phyloP scores from a whole-genome alignment of 1,284 basidiomycete species.

The Pseudozyma tsukubaensis region DNA sequence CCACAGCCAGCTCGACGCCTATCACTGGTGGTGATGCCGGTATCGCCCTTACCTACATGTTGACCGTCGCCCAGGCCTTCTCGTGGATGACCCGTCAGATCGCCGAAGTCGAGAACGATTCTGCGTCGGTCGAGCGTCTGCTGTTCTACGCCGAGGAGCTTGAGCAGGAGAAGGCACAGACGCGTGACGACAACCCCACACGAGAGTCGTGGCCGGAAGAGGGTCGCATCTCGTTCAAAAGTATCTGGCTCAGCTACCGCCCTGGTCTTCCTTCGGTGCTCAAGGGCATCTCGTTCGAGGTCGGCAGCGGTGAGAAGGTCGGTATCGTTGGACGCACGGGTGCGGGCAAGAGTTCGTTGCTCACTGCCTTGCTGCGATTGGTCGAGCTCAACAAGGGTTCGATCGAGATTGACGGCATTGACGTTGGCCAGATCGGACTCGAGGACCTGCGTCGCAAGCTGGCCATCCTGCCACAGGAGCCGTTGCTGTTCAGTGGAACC shows the following conservation, averaged over 20 bases:
- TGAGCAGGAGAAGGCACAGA: conserved; percentile 65
- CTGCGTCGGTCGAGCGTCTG: conserved; percentile 67
- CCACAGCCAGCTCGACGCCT: conserved; percentile 43
- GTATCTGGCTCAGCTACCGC: conserved; percentile 71
- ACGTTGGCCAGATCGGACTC: conserved; percentile 73
- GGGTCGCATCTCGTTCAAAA: conserved; percentile 65
- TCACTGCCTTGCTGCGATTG: conserved; percentile 79
- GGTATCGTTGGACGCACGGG: conserved; percentile 72
- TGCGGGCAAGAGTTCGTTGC: conserved; percentile 78
- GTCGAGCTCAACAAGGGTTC: conserved; percentile 76
- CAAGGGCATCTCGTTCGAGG: conserved; percentile 70
- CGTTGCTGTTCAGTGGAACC: conserved; percentile 69
- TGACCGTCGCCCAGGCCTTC: conserved; percentile 62
- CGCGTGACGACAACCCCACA: conserved; percentile 49
- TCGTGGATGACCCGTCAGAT: conserved; percentile 68
- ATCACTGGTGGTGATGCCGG: conserved; percentile 55
- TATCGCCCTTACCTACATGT: conserved; percentile 64
- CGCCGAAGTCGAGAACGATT: conserved; percentile 70
- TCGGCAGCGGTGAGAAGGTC: conserved; percentile 72
- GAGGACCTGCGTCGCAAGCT: conserved; percentile 64
- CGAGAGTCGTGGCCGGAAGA: conserved; percentile 64
- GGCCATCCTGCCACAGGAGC: conserved; percentile 66
- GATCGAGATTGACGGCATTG: conserved; percentile 79
- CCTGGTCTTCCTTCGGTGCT: conserved; percentile 72
- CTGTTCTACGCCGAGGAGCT: conserved; percentile 64